Evolutionary conservation across 2,329 filamentous ascomycete genomes (phyloP), one percentile per base, ranked within the genome.

Genomic region (Aureobasidium sp.): DNA sequence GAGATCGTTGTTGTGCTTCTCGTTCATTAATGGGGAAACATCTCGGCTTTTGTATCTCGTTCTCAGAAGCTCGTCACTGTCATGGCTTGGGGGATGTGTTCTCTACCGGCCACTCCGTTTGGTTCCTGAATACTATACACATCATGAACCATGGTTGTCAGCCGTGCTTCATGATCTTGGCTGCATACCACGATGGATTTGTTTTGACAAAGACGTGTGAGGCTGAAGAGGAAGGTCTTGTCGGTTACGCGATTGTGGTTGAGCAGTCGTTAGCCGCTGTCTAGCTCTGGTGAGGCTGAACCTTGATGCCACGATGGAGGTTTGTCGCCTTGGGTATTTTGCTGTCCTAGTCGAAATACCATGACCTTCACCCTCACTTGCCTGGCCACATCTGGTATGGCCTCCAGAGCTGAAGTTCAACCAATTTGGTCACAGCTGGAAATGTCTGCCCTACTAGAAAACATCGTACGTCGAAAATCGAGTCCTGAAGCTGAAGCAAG

Each of bases 191-290:
- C 30, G 30, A 35, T 47, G 42, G 29, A 12, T 14, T 19, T 47
- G 25, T 30, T 30, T 47, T 47, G 30, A n/a, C 34, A 25, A 35
- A 29, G 42, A 47, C 42, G 42, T 47, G 35, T 47, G 42, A 47
- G 42, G 42, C 42, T 47, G 42, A n/a, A 27, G 42, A 35, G 35
- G 21, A 30, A 47, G 21, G 19, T 21, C 22, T 45, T 32, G 41
- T 47, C 30, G 29, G 17, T 35, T 8, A 25, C 42, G 42, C 19
- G 17, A 32, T 35, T 30, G 42, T 14, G 17, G 22, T 35, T 16
- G 30, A 45, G 16, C 29, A 47, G 42, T 35, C 42, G 35, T 30
- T 29, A 47, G 42, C 19, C 42, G 42, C 25, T 12, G 29, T 35
- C 30, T 35, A 25, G 25, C 25, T n/a, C 14, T 35, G 21, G 34